Evolutionary conservation across 1,139 yeast genomes (phyloP).

Genomic region (Taiozyma onychis): DNA sequence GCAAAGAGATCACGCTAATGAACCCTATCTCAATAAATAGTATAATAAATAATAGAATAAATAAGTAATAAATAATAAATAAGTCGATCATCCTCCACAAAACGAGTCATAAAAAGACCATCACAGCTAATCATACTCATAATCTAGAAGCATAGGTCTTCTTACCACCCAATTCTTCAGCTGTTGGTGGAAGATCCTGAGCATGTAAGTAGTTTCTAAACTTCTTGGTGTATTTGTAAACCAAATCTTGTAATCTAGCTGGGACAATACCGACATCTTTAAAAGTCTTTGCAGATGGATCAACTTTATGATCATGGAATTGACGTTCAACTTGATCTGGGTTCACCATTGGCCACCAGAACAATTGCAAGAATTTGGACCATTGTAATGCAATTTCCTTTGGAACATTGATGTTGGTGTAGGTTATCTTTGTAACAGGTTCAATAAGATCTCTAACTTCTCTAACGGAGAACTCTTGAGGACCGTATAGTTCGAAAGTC

Average conservation of each 20-base stretch:
- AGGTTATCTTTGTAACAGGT: conserved; percentile 44
- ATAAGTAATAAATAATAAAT: neutral
- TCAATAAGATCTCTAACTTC: conserved; percentile 70
- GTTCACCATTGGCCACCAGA: conserved; percentile 67
- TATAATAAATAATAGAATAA: neutral
- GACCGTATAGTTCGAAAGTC: conserved; percentile 73
- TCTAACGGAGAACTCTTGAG: conserved; percentile 54
- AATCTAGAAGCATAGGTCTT: neutral
- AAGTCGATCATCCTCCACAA: neutral
- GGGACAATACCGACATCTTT: conserved; percentile 70
- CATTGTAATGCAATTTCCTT: conserved; percentile 39
- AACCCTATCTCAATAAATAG: neutral
- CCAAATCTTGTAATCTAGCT: conserved; percentile 61
- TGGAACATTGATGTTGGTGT: conserved; percentile 46
- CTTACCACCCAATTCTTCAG: conserved; percentile 11
- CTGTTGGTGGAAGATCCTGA: conserved; percentile 26
- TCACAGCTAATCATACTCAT: neutral
- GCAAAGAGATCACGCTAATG: too few species aligned
- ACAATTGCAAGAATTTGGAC: conserved; percentile 47
- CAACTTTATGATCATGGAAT: conserved; percentile 60
- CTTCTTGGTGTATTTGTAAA: conserved; percentile 45
- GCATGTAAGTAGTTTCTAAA: conserved; percentile 23
- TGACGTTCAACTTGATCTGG: conserved; percentile 78
- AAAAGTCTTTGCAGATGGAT: conserved; percentile 59
- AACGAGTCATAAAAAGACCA: too few species aligned